Conservation (phyloP, 2,329 filamentous ascomycete species). For the Ophiostoma sp. region DNA sequence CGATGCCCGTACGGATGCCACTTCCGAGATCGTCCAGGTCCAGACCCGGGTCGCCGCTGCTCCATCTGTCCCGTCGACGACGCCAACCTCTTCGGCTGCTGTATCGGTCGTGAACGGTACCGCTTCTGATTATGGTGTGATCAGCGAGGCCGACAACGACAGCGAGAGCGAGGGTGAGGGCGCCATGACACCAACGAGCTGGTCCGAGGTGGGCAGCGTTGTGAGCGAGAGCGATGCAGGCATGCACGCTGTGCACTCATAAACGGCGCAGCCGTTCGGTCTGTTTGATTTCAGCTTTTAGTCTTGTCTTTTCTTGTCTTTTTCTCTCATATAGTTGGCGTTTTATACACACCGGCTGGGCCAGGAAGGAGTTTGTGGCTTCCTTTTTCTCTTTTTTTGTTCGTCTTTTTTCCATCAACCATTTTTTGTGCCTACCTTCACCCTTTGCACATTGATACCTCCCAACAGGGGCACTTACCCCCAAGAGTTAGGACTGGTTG, state of each 20-base stretch:
- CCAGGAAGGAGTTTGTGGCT: background rate
- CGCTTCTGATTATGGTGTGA: slow-evolving; percentile 49
- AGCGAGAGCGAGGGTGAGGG: slow-evolving; percentile 55
- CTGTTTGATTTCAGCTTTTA: background rate
- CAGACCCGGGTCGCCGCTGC: background rate
- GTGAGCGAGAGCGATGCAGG: slow-evolving; percentile 57
- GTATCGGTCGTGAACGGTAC: slow-evolving; percentile 29
- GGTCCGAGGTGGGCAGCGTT: slow-evolving; percentile 65
- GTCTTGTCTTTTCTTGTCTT: background rate
- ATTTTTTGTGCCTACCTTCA: background rate
- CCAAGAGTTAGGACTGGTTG: background rate
- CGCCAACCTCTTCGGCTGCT: background rate
- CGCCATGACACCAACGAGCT: slow-evolving; percentile 61
- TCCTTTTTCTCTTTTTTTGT: background rate
- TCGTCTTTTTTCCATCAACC: background rate
- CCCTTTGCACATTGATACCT: background rate
- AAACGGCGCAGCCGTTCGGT: background rate
- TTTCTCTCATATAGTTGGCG: background rate
- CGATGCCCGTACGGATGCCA: background rate
- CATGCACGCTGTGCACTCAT: slow-evolving; percentile 24
- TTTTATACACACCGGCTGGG: slow-evolving; percentile 11
- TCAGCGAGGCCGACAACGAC: slow-evolving; percentile 56
- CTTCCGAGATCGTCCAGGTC: background rate
- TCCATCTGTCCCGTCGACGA: background rate
- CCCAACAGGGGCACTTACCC: background rate